These are phyloP conservation scores for Przewalskia tangutica DNA, from an alignment of 257 asterid species.

Conservation along the genomic window DNA sequence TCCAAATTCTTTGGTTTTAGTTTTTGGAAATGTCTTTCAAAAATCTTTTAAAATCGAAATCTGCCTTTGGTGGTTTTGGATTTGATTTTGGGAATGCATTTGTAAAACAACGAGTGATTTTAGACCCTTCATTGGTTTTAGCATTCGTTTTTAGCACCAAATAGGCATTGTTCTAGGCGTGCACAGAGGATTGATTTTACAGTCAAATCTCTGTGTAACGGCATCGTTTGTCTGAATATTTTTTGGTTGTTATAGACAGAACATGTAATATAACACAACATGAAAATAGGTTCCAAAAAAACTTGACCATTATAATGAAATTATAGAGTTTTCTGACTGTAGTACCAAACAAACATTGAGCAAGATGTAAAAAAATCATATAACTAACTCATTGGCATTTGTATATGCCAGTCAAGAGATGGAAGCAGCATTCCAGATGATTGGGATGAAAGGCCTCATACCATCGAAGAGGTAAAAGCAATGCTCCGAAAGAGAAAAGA, in stretches of 20 bases:
- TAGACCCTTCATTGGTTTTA: background rate
- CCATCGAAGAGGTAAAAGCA: constrained; percentile 25
- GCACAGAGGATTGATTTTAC: background rate
- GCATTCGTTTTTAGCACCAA: background rate
- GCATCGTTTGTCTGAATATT: background rate
- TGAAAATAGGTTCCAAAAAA: background rate
- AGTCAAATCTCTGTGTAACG: background rate
- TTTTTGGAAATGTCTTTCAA: background rate
- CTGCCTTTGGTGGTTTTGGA: background rate
- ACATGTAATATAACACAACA: background rate
- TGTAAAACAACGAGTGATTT: background rate
- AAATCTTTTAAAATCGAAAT: background rate
- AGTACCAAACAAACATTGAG: background rate
- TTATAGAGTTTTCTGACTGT: background rate
- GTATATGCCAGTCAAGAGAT: constrained; percentile 18
- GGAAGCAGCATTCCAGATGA: constrained; percentile 24
- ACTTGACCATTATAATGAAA: background rate
- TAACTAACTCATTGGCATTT: background rate
- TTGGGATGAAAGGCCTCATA: constrained; percentile 27
- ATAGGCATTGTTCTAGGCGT: background rate
- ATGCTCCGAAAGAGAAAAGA: constrained; percentile 18
- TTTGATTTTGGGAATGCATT: background rate
- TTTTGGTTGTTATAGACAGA: background rate
- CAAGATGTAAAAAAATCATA: background rate
- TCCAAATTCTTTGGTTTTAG: background rate